A percentile compares a stretch with the other conserved stretches of the same genome.
Conservation (phyloP, 306 rosid genomes). For the Trichosanthes truncata region DNA sequence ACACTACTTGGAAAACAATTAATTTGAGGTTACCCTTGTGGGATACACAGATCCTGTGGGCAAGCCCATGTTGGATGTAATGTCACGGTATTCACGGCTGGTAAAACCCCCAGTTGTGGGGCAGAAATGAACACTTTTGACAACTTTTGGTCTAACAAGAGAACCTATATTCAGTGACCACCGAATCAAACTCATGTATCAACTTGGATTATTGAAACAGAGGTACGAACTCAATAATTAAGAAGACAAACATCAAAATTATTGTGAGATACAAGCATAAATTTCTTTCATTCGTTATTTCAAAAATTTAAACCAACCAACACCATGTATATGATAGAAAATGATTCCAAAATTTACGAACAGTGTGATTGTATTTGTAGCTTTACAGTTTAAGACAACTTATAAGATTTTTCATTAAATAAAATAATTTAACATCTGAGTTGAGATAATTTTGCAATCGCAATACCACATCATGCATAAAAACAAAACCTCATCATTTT, state of each 20-base stretch:
- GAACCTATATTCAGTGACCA: constrained; percentile 50
- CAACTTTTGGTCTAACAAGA: constrained; percentile 96
- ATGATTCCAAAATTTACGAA: not conserved
- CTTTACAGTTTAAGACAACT: not conserved
- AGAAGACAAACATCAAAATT: not conserved
- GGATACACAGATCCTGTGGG: constrained; percentile 97
- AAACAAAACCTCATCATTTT: not conserved
- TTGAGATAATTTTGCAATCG: not conserved
- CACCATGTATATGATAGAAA: not conserved
- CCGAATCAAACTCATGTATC: constrained; percentile 9
- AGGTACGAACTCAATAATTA: not conserved
- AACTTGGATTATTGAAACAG: not conserved
- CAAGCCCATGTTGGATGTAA: constrained; percentile 85
- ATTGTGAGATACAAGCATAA: not conserved
- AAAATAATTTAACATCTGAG: not conserved
- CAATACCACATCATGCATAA: not conserved
- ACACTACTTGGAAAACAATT: constrained; percentile 12
- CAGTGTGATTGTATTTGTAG: too few relatives aligned
- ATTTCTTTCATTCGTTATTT: not conserved
- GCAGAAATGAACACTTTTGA: constrained; percentile 93
- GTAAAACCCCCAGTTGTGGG: constrained; percentile 68
- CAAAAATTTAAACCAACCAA: not conserved
- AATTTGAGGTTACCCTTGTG: constrained; percentile 71
- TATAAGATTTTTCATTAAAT: not conserved
- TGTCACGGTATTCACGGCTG: constrained; percentile 82